Base-by-base conservation (phyloP, 2,329 filamentous ascomycete species). In the Ascochyta pisi region DNA sequence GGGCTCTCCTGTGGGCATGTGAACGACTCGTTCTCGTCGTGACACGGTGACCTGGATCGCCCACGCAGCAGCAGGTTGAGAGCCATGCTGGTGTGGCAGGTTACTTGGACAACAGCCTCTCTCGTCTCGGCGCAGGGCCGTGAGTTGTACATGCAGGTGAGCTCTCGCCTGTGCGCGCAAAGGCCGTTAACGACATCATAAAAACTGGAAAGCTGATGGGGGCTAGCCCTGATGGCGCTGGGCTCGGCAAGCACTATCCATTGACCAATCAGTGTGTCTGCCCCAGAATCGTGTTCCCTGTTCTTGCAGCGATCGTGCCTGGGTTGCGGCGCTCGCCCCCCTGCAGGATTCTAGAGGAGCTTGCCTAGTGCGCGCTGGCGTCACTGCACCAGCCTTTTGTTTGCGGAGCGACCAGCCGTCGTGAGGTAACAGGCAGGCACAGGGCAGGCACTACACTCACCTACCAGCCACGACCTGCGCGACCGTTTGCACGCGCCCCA, bases 111-210 rank as follows among this genome's bases (percentile, higher is more conserved):
- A 50, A 43, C 42, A 33, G 19, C n/a, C 26, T 19, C 10, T 47
- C 38, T 35, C 29, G 42, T 50, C 53, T 45, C 33, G 38, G 42
- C 41, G 50, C 43, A 47, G 43, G 29, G 31, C 33, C 38, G 34
- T 56, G 59, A 57, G 63, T 40, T 64, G 63, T 63, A 62, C 63
- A 61, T 63, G 59, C 63, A 65, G 49, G 48, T 40, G 37, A 37
- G 46, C 52, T 45, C n/a, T 39, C 29, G 35, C 41, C 40, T 49
- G 40, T 39, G 35, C 13, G 23, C 27, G 40, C 27, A 15, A 38
- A n/a, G 29, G n/a, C 46, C 46, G 53, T 56, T 47, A 38, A 55
- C 59, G 59, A 60, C 59, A 67, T 65, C 61, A 65, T 64, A 64
- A 60, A 19, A 53, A 40, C 52, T 52, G 54, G 50, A 55, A 40